These are phyloP conservation scores for Nigrospora sphaerica DNA, from an alignment of 2,329 filamentous ascomycete genomes.

Conservation along the genomic window DNA sequence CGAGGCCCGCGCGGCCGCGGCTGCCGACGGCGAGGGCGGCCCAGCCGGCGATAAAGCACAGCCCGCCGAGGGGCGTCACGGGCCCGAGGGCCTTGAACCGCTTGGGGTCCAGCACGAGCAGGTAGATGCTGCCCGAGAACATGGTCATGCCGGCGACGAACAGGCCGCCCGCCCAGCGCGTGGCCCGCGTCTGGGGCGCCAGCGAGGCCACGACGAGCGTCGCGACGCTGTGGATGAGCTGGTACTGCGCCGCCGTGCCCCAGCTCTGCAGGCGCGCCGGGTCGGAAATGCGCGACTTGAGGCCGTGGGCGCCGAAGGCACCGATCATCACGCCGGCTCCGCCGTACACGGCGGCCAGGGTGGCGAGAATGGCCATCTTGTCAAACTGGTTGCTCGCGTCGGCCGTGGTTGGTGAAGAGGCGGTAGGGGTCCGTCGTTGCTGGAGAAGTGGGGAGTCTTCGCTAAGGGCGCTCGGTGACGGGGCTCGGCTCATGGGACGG, in stretches of 20 bases:
- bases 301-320: conserved; percentile 61
- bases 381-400: conserved; percentile 7
- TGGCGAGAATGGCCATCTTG: conserved; percentile 40
- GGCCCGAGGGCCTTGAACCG: conserved; percentile 54
- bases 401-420: conserved; percentile 6
- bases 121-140: conserved; percentile 61
- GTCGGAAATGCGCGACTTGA: conserved; percentile 54
- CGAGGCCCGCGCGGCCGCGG: conserved; percentile 1
- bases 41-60: conserved; percentile 61
- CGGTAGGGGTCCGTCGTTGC: neutral
- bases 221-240: conserved; percentile 57
- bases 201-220: conserved; percentile 47
- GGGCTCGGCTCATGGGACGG: too few relatives aligned
- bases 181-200: conserved; percentile 47
- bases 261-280: conserved; percentile 53
- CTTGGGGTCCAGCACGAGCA: conserved; percentile 54
- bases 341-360: conserved; percentile 54
- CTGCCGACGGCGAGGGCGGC: conserved; percentile 28
- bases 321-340: conserved; percentile 54
- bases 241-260: conserved; percentile 52
- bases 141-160: conserved; percentile 60
- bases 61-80: conserved; percentile 56
- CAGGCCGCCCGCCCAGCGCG: conserved; percentile 49
- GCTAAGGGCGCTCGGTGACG: neutral
- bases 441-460: neutral